Base-by-base conservation (phyloP, 2,329 filamentous ascomycete species). In the Davidsoniella virescens region DNA sequence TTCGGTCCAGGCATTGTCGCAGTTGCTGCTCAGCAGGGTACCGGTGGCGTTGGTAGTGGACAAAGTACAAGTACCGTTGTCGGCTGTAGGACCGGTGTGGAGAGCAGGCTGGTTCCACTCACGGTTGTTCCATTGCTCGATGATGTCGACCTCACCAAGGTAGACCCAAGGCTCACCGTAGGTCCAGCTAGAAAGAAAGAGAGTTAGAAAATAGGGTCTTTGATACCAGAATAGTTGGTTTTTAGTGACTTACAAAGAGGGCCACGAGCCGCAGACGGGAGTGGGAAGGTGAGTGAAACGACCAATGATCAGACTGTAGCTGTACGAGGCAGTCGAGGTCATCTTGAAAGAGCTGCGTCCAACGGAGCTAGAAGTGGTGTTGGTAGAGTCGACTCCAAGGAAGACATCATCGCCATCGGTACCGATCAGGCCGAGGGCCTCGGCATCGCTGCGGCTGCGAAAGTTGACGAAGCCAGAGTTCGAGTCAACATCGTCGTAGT, bases 261-360 rank as follows among this genome's bases (percentile, higher is more conserved):
- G 83, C 83, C 83, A 87, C 6, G 74, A 70, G 47, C 84, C 82
- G 57, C 83, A 87, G 41, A 70, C 66, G 8, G 72, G 70, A 50
- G 67, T 69, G 26, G 83, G 82, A 65, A 87, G 78, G 58, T 87
- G 81, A 12, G 66, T 69, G 55, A 87, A 75, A 59, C 85, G 78
- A 42, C 80, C 68, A 41, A 87, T 75, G 58, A 87, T 73, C 25
- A 87, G 73, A 23, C 80, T 82, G 52, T 77, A 70, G 54, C 70
- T 75, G 65, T 82, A 87, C 5, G 63, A 60, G 45, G 70, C 69
- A 52, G 71, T 78, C 60, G 79, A 83, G 54, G 77, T 73, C 14
- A 87, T 61, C 37, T 83, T 72, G 26, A 87, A 75, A 56, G 78
- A 83, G 55, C 63, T 64, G 17, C 73, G 67, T 40, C 68, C 69